Percentiles rank a stretch among this genome's conserved stretches.
Evolutionary conservation across 129 eudicot genomes (phyloP).

Genomic region (Centella asiatica): DNA sequence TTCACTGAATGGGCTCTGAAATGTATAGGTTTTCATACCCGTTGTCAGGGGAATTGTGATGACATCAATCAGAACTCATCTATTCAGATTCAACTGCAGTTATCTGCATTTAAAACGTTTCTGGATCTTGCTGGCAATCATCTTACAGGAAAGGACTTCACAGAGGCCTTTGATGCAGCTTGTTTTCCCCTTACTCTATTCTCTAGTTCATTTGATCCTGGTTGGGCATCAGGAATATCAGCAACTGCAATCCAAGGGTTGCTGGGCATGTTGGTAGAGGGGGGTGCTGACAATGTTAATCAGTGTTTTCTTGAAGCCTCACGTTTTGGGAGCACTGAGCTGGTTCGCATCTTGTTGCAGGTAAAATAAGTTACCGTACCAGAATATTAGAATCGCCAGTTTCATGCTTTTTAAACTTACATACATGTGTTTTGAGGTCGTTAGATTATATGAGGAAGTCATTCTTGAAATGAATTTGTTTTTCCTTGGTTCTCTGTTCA

Average conservation of each 20-base stretch:
- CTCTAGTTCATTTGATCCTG: slow-evolving; percentile 91
- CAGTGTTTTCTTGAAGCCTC: slow-evolving; percentile 98
- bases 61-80: slow-evolving; percentile 66
- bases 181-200: slow-evolving; percentile 96
- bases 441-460: not conserved
- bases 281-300: slow-evolving; percentile 95
- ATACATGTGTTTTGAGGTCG: too few relatives aligned
- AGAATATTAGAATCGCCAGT: not conserved
- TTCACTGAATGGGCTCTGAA: slow-evolving; percentile 99
- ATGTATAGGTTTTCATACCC: slow-evolving; percentile 93
- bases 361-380: slow-evolving; percentile 25
- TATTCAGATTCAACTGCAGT: slow-evolving; percentile 72
- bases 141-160: slow-evolving; percentile 82
- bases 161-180: slow-evolving; percentile 98
- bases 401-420: too few relatives aligned
- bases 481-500: not conserved
- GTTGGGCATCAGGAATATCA: slow-evolving; percentile 95
- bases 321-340: slow-evolving; percentile 95
- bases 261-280: slow-evolving; percentile 87
- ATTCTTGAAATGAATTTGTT: not conserved
- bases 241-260: slow-evolving; percentile 94
- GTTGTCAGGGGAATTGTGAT: slow-evolving; percentile 69
- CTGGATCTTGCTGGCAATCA: slow-evolving; percentile 90
- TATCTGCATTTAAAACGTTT: slow-evolving; percentile 80
- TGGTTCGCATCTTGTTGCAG: slow-evolving; percentile 94